Evolutionary conservation across 768 basidiomycete species (phyloP), one percentile per base, ranked within the genome.

Genomic region (Tricholoma saponaceum): DNA sequence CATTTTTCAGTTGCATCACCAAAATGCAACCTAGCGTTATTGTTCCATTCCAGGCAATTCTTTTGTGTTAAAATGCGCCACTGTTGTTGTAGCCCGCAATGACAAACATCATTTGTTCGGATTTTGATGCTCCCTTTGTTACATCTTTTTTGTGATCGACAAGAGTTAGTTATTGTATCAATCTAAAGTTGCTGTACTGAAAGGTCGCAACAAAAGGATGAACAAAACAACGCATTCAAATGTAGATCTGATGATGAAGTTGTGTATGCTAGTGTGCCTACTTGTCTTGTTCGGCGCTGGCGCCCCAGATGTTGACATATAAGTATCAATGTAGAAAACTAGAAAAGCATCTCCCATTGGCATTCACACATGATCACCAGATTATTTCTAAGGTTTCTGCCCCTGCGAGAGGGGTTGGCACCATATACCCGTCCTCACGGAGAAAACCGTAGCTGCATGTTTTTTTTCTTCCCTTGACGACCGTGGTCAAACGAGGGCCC

Each of bases 101-200:
- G 30, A 43, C 20, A 10, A n/a, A n/a, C n/a, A 47, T 41, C 52
- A 28, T 18, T 54, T 54, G 52, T 54, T 41, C 37, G n/a, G 16
- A 16, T 54, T 53, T 20, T 41, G 43, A 54, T 26, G 43, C 8
- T 43, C 25, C 52, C 35, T 53, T 54, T 54, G 52, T 54, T 52
- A 5, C 25, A 33, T 43, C 41, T 47, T 47, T 47, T 47, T 32
- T 10, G 23, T 47, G 46, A 60, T 55, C 20, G 52, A 47, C 25
- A 47, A 16, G 26, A 6, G 41, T 22, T 14, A 46, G 2, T 10
- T 13, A 25, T 20, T 6, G 18, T 20, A n/a, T 41, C n/a, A n/a
- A n/a, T n/a, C n/a, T n/a, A n/a, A n/a, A n/a, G n/a, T n/a, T n/a
- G n/a, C n/a, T n/a, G n/a, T n/a, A n/a, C n/a, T n/a, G n/a, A n/a